A percentile compares a stretch with the other conserved stretches of the same genome.
These are phyloP conservation scores for Chlamydomonas sphaeroides DNA, from an alignment of 139 green algal genomes.

Conservation along the genomic window DNA sequence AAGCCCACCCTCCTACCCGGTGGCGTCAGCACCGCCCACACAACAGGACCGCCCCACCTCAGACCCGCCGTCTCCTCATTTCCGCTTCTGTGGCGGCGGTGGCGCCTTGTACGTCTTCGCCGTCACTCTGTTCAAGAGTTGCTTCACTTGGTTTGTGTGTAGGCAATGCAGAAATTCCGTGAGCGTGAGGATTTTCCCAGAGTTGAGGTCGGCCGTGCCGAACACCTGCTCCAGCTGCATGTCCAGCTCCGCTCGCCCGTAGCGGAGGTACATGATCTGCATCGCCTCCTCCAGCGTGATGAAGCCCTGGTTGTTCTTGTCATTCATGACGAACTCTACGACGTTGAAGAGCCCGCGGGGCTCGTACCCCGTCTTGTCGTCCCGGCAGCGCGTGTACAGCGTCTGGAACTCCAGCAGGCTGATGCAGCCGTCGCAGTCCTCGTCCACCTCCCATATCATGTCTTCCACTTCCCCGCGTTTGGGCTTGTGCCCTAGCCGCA, in stretches of 20 bases:
- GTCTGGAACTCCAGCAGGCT: slow-evolving; percentile 86
- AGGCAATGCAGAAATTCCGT: slow-evolving; percentile 91
- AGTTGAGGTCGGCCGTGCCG: slow-evolving; percentile 90
- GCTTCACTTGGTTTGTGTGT: slow-evolving; percentile 77
- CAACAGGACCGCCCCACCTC: too few relatives aligned
- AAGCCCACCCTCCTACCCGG: too few relatives aligned
- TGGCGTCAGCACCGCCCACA: too few relatives aligned
- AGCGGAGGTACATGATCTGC: slow-evolving; percentile 94
- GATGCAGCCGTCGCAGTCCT: slow-evolving; percentile 88
- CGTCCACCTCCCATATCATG: slow-evolving; percentile 99
- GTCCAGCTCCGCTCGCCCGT: slow-evolving; percentile 76
- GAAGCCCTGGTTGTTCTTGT: slow-evolving; percentile 77
- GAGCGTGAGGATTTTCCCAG: slow-evolving; percentile 85
- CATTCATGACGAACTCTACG: slow-evolving; percentile 95
- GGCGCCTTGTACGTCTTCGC: slow-evolving; percentile 79
- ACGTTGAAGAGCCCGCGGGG: slow-evolving; percentile 93
- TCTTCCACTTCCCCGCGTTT: slow-evolving; percentile 88
- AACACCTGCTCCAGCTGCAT: slow-evolving; percentile 92
- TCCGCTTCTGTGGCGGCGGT: slow-evolving; percentile 49
- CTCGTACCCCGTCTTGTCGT: slow-evolving; percentile 83
- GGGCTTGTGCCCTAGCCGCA: slow-evolving; percentile 75
- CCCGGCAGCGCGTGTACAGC: slow-evolving; percentile 86
- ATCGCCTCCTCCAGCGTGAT: slow-evolving; percentile 77
- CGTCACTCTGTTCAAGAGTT: slow-evolving; percentile 69
- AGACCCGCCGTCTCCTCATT: too few relatives aligned